Evolutionary conservation across 352 stramenopile genomes (phyloP).

Genomic region (Pythium pyrilobum): DNA sequence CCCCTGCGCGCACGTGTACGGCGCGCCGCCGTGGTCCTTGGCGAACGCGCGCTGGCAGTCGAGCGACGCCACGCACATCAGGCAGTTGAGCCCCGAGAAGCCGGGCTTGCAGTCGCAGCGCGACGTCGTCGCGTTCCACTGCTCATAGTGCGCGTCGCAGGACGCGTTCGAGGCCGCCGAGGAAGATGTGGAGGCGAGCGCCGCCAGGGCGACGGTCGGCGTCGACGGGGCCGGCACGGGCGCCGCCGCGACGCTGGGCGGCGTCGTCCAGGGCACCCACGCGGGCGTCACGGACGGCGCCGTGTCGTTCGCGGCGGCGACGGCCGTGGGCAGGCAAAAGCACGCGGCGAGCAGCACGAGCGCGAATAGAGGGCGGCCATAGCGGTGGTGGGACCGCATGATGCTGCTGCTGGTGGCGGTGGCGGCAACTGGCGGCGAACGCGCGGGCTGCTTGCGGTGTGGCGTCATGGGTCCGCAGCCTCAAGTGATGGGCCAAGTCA

Average conservation of each 20-base stretch:
- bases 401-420: background rate
- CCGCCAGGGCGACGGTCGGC: background rate
- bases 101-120: conserved; percentile 48
- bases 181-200: background rate
- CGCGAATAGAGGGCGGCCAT: background rate
- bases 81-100: conserved; percentile 60
- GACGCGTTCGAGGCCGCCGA: background rate
- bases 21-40: conserved; percentile 5
- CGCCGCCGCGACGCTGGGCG: background rate
- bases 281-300: background rate
- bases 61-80: conserved; percentile 38
- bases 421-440: background rate
- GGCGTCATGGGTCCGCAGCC: background rate
- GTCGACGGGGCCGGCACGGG: background rate
- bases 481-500: conserved; percentile 9
- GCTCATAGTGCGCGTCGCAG: conserved; percentile 60
- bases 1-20: conserved; percentile 36
- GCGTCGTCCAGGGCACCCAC: conserved; percentile 8
- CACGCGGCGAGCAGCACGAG: background rate
- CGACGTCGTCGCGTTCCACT: conserved; percentile 42
- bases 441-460: no score
- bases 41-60: conserved; percentile 35
- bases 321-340: background rate
- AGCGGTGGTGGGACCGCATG: background rate
- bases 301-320: background rate